Evolutionary conservation across 441 rosid genomes (phyloP).

Genomic region (Pelargonium myrrhifolium): DNA sequence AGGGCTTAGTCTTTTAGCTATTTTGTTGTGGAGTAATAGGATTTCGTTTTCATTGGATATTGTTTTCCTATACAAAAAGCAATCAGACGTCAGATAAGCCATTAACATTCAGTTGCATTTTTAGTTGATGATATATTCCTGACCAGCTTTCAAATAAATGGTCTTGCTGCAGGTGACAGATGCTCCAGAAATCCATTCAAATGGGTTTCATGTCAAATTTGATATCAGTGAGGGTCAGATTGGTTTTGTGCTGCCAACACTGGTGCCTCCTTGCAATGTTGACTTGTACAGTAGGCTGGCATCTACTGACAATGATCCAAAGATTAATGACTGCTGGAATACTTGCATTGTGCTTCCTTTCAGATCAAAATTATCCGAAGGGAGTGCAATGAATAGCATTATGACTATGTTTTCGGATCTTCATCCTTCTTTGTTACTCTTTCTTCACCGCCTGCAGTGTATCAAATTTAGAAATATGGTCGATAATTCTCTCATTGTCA

Average conservation of each 20-base stretch:
- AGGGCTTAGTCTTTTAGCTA: no score
- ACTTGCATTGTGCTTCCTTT: slow-evolving; percentile 94
- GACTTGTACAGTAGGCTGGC: slow-evolving; percentile 43
- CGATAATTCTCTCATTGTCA: slow-evolving; percentile 56
- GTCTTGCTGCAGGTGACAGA: slow-evolving; percentile 62
- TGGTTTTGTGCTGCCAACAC: slow-evolving; percentile 90
- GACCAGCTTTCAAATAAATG: slow-evolving; percentile 16
- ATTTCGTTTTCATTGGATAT: no score
- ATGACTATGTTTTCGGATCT: slow-evolving; percentile 84
- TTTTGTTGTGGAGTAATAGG: no score
- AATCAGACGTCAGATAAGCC: no score
- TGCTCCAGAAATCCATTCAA: slow-evolving; percentile 99
- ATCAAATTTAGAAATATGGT: slow-evolving; percentile 68
- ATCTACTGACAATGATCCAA: slow-evolving; percentile 28
- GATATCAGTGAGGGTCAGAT: slow-evolving; percentile 94
- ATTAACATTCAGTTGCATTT: background rate
- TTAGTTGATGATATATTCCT: slow-evolving; percentile 1
- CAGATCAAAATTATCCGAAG: slow-evolving; percentile 52
- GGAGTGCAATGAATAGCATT: slow-evolving; percentile 45
- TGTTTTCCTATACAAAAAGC: no score
- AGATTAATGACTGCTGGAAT: slow-evolving; percentile 53
- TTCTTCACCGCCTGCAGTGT: slow-evolving; percentile 87
- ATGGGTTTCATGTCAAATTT: slow-evolving; percentile 93
- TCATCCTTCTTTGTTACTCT: slow-evolving; percentile 88
- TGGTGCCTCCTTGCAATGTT: slow-evolving; percentile 63